Percentiles rank a stretch among this genome's conserved stretches.
phyloP scores from a whole-genome alignment of 495 filamentous ascomycete genomes.

The Talaromyces proteolyticus region DNA sequence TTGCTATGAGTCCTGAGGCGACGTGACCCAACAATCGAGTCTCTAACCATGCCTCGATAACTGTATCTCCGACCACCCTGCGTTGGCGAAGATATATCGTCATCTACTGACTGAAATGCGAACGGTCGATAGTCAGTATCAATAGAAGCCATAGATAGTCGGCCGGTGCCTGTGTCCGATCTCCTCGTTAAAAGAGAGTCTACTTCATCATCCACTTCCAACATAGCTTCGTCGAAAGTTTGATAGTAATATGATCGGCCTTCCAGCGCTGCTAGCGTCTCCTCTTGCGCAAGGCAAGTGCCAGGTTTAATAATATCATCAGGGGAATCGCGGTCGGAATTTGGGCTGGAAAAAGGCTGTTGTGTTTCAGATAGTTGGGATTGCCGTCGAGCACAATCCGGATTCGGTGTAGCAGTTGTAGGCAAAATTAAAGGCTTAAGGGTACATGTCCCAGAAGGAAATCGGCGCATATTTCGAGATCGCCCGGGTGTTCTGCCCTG shows the following conservation, averaged over 20 bases:
- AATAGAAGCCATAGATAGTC: too few species aligned
- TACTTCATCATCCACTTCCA: slow-evolving; percentile 4
- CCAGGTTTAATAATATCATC: background rate
- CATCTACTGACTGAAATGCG: background rate
- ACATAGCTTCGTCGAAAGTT: slow-evolving; percentile 10
- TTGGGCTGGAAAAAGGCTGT: slow-evolving; percentile 1
- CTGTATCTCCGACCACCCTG: too few species aligned
- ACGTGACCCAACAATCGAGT: background rate
- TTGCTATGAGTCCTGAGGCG: background rate
- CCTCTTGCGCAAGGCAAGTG: slow-evolving; percentile 10
- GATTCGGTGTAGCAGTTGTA: slow-evolving; percentile 8
- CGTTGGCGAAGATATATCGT: background rate
- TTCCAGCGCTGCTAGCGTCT: slow-evolving; percentile 21
- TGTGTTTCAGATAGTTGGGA: background rate
- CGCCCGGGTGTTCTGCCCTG: slow-evolving; percentile 9
- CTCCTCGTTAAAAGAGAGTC: background rate
- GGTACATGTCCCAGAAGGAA: slow-evolving; percentile 10
- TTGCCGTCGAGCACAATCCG: slow-evolving; percentile 5
- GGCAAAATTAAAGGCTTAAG: slow-evolving; percentile 12
- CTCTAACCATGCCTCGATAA: background rate
- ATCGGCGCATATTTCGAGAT: slow-evolving; percentile 8
- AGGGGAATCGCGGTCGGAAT: background rate
- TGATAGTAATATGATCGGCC: slow-evolving; percentile 9
- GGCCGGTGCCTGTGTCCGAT: background rate
- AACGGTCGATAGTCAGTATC: background rate